Percentiles rank a stretch among this genome's conserved stretches.
These are phyloP conservation scores for Volvariella volvacea DNA, from an alignment of 1,284 basidiomycete species.

Conservation along the genomic window DNA sequence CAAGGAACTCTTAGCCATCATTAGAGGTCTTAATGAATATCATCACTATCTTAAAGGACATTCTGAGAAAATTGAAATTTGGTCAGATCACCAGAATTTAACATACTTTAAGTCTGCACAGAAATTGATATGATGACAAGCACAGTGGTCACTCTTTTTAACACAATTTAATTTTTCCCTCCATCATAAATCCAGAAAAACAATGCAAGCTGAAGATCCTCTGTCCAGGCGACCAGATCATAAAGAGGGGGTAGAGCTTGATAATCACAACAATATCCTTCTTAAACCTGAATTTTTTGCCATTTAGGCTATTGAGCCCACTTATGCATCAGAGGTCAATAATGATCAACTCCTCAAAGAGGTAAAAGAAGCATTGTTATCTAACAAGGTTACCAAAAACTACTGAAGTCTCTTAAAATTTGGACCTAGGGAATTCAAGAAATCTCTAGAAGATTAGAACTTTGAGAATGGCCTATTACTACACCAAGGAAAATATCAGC, in stretches of 20 bases:
- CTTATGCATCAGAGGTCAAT: conserved; percentile 1
- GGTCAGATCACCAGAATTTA: conserved; percentile 9
- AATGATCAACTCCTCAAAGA: conserved; percentile 9
- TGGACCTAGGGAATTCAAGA: not conserved
- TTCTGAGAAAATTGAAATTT: conserved; percentile 1
- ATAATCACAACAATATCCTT: conserved; percentile 23
- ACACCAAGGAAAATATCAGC: too few species aligned
- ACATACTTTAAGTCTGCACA: conserved; percentile 28
- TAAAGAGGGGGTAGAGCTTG: conserved; percentile 14
- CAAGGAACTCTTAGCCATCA: conserved; percentile 12
- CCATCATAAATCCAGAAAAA: conserved; percentile 28
- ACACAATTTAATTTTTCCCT: conserved; percentile 29
- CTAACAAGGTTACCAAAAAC: not conserved
- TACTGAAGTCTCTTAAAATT: not conserved
- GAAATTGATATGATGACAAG: conserved; percentile 31
- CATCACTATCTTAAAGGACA: conserved; percentile 6
- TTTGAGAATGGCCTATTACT: not conserved
- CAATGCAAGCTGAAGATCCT: conserved; percentile 27
- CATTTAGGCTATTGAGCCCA: conserved; percentile 5
- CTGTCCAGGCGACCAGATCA: conserved; percentile 32
- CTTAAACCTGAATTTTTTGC: conserved; percentile 17
- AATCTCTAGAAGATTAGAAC: not conserved
- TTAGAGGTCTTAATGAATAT: conserved; percentile 11
- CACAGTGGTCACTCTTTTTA: conserved; percentile 30
- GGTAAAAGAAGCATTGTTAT: conserved; percentile 4